Percentiles rank a stretch among this genome's conserved stretches.
Conservation (phyloP, 306 rosid genomes). For the Mucuna pruriens region DNA sequence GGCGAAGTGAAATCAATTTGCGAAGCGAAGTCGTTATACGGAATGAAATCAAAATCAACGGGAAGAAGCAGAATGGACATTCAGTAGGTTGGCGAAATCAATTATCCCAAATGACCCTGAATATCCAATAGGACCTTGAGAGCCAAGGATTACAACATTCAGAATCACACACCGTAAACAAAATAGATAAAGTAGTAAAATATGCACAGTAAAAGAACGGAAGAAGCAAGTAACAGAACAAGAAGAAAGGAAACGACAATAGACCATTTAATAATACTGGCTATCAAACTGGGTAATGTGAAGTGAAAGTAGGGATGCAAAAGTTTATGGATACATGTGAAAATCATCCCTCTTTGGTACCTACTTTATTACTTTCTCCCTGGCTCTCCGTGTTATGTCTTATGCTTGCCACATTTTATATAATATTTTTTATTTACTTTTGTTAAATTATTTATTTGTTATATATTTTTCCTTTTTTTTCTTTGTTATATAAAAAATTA, state of each 20-base stretch:
- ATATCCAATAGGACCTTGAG: too few species aligned
- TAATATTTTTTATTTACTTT: not conserved
- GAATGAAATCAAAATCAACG: too few species aligned
- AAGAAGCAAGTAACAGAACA: not conserved
- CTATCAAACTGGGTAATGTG: constrained; percentile 16
- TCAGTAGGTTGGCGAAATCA: too few species aligned
- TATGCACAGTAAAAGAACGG: not conserved
- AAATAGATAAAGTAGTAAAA: not conserved
- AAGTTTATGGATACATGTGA: constrained; percentile 14
- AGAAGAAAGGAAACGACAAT: not conserved
- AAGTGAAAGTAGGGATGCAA: constrained; percentile 27
- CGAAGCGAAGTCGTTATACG: too few species aligned
- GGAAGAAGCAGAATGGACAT: too few species aligned
- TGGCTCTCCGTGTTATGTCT: constrained; percentile 33
- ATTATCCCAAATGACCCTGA: too few species aligned
- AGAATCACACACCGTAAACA: not conserved
- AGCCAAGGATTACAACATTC: too few species aligned
- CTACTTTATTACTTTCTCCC: constrained; percentile 9
- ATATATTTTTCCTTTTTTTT: not conserved
- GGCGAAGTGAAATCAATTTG: too few species aligned
- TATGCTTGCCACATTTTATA: constrained; percentile 29
- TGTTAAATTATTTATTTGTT: not conserved
- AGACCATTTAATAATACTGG: not conserved
- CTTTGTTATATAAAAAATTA: not conserved
- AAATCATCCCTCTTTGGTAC: constrained; percentile 9